phyloP scores from a whole-genome alignment of 257 asterid genomes.

The Thymus mandschuricus region DNA sequence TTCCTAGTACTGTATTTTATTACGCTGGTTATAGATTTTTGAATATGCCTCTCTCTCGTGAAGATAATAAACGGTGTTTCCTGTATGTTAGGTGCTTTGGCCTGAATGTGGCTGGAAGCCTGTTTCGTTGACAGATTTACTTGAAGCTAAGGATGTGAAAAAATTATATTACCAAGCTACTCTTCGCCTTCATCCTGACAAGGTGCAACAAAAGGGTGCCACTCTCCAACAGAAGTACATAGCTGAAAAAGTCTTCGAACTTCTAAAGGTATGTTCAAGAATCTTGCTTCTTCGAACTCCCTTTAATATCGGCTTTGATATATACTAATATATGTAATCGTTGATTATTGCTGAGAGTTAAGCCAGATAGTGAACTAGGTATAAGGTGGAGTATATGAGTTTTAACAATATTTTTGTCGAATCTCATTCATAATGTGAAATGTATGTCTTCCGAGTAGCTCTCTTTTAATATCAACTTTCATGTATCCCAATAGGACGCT shows the following conservation, averaged over 20 bases:
- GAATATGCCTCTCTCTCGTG: slow-evolving; percentile 7
- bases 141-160: slow-evolving; percentile 82
- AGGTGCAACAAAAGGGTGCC: slow-evolving; percentile 99
- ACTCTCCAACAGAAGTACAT: slow-evolving; percentile 93
- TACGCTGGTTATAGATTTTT: not conserved
- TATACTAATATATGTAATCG: not conserved
- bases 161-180: slow-evolving; percentile 94
- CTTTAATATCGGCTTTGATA: not conserved
- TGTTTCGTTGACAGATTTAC: slow-evolving; percentile 92
- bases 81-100: slow-evolving; percentile 88
- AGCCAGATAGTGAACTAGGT: slow-evolving; percentile 7
- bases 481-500: slow-evolving; percentile 67
- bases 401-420: not conserved
- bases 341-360: not conserved
- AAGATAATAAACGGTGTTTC: slow-evolving; percentile 17
- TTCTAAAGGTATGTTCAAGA: slow-evolving; percentile 73
- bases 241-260: slow-evolving; percentile 97
- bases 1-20: slow-evolving; percentile 4
- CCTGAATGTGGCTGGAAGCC: slow-evolving; percentile 99
- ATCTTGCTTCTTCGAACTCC: not conserved
- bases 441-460: slow-evolving; percentile 7
- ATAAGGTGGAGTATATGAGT: not conserved
- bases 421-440: not conserved
- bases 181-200: slow-evolving; percentile 96
- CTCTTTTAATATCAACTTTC: slow-evolving; percentile 29